phyloP scores from a whole-genome alignment of 108 stramenopile species.

The Nitzschia palea region DNA sequence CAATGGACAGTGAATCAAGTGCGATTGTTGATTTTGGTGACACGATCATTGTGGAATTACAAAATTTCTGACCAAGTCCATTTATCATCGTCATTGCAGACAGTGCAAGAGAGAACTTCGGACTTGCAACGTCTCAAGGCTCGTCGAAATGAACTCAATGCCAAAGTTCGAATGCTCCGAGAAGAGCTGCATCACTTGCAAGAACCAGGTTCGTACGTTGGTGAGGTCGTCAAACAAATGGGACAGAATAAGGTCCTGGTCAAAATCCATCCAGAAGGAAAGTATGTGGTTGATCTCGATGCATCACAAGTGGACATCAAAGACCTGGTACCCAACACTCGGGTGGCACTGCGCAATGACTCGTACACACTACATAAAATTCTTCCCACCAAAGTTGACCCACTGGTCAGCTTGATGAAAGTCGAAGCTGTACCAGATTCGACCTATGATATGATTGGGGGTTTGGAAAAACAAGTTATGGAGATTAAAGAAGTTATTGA shows the following conservation, averaged over 20 bases:
- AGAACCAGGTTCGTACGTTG: constrained; percentile 98
- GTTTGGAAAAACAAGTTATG: constrained; percentile 98
- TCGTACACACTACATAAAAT: constrained; percentile 99
- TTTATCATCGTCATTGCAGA: constrained; percentile 24
- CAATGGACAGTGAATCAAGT: not conserved
- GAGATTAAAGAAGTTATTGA: constrained; percentile 99
- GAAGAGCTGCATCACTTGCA: constrained; percentile 98
- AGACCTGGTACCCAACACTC: constrained; percentile 95
- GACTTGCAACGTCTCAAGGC: constrained; percentile 95
- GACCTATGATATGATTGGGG: constrained; percentile 99
- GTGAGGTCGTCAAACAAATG: constrained; percentile 99
- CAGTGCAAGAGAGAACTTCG: constrained; percentile 71
- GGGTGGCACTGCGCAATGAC: constrained; percentile 98
- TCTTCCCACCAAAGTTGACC: constrained; percentile 99
- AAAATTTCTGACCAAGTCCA: too few species aligned
- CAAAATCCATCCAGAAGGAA: constrained; percentile 99
- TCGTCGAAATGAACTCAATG: constrained; percentile 96
- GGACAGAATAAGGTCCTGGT: constrained; percentile 97
- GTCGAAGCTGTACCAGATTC: constrained; percentile 99
- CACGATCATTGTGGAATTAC: not conserved
- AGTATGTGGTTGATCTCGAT: constrained; percentile 97
- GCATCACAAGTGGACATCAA: constrained; percentile 97
- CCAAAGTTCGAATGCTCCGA: constrained; percentile 93
- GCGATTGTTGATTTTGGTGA: not conserved
- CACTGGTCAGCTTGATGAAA: constrained; percentile 98